Evolutionary conservation across 2,329 filamentous ascomycete genomes (phyloP), one percentile per base, ranked within the genome.

Genomic region (Hawksworthiomyces lignivorus): DNA sequence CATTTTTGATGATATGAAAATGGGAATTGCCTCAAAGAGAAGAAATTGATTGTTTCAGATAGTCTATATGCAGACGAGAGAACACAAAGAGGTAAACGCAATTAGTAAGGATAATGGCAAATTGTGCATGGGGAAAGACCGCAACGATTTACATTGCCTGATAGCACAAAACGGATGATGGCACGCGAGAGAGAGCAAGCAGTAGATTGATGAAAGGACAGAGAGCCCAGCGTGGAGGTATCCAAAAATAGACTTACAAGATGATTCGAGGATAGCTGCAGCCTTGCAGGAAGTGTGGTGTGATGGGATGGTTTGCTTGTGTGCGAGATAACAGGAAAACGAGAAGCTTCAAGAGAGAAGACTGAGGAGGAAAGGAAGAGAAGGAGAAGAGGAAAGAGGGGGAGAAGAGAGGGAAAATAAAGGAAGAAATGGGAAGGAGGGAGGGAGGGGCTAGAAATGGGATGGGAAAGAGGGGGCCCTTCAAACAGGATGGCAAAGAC

Each of bases 1-100:
- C 61, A 66, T 64, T 56, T 48, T 63, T 28, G 29, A 33, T 17
- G 10, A 15, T 34, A 12, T 21, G 24, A 31, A 27, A 15, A 18
- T 4, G 15, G 14, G 22, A 12, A 28, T 29, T 26, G 27, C 10
- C 18, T 30, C 21, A 10, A 7, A 26, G 18, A 26, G 14, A 31
- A 28, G 32, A n/a, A 29, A 14, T 14, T 17, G 22, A 8, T 26
- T 12, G 8, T 26, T 2, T n/a, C n/a, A n/a, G n/a, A n/a, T n/a
- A n/a, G n/a, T n/a, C n/a, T n/a, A n/a, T n/a, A n/a, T n/a, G n/a
- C n/a, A n/a, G n/a, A n/a, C n/a, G n/a, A n/a, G n/a, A n/a, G n/a
- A n/a, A n/a, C n/a, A n/a, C n/a, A n/a, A n/a, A n/a, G n/a, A n/a
- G n/a, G n/a, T n/a, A n/a, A n/a, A n/a, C n/a, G n/a, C n/a, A n/a